Evolutionary conservation across 2,329 filamentous ascomycete species (phyloP).

Genomic region (Colletotrichum aenigma): DNA sequence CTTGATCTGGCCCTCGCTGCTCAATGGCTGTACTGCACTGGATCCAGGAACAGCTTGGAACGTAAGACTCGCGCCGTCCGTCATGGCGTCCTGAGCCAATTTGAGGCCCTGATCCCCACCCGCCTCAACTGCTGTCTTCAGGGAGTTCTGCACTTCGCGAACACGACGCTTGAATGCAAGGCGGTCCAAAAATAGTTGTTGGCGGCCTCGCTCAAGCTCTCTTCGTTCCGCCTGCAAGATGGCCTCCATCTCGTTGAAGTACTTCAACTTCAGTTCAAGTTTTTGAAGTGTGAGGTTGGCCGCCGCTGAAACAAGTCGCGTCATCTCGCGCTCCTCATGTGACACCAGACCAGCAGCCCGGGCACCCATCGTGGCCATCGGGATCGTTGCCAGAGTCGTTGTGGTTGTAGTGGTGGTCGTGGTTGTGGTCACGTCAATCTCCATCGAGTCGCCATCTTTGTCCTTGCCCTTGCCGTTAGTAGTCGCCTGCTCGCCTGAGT

Average conservation of each 20-base stretch:
- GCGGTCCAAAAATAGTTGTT: conserved; percentile 92
- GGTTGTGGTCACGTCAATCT: conserved; percentile 57
- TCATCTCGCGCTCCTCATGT: conserved; percentile 96
- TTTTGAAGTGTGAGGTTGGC: conserved; percentile 96
- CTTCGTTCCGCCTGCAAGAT: conserved; percentile 90
- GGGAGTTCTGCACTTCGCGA: conserved; percentile 77
- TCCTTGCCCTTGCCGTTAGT: conserved; percentile 63
- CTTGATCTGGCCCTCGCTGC: conserved; percentile 60
- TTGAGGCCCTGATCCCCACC: conserved; percentile 56
- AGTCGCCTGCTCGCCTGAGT: conserved; percentile 36
- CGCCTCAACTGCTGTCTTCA: conserved; percentile 58
- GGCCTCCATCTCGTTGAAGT: conserved; percentile 95
- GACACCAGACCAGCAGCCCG: conserved; percentile 88
- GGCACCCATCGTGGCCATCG: conserved; percentile 84
- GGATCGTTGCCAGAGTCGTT: conserved; percentile 71
- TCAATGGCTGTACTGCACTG: conserved; percentile 57
- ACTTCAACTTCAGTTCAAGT: conserved; percentile 91
- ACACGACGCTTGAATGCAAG: conserved; percentile 89
- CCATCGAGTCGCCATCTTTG: conserved; percentile 65
- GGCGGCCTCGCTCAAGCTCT: conserved; percentile 88
- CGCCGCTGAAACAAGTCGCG: conserved; percentile 86
- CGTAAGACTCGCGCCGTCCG: conserved; percentile 56
- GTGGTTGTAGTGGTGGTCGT: conserved; percentile 56
- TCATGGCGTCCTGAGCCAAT: conserved; percentile 49
- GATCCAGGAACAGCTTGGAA: conserved; percentile 53